These are phyloP conservation scores for Hippophae gyantsensis DNA, from an alignment of 306 rosid genomes.

Conservation along the genomic window DNA sequence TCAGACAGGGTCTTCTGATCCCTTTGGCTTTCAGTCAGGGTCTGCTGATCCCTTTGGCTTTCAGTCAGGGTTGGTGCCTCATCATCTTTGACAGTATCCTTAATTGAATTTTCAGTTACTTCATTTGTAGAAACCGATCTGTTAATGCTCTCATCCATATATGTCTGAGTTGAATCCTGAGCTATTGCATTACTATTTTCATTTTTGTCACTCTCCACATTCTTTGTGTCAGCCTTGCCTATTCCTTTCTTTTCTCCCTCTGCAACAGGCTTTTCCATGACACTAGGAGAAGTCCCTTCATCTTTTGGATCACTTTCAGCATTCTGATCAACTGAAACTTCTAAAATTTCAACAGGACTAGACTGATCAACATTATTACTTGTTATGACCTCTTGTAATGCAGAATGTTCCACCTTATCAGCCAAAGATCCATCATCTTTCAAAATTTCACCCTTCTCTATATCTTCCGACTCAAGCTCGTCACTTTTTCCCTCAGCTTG, in stretches of 20 bases:
- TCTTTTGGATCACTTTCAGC: conserved; percentile 12
- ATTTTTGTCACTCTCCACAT: conserved; percentile 20
- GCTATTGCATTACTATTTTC: conserved; percentile 8
- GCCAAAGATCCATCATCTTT: conserved; percentile 20
- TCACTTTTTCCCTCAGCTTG: conserved; percentile 25
- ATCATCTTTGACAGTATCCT: conserved; percentile 11
- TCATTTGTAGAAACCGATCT: conserved; percentile 7
- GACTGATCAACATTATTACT: conserved; percentile 20
- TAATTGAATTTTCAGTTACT: conserved; percentile 11
- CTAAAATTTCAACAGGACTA: not conserved
- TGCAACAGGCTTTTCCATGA: conserved; percentile 18
- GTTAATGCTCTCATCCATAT: conserved; percentile 9
- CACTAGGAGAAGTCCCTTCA: conserved; percentile 21
- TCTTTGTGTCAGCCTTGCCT: conserved; percentile 20
- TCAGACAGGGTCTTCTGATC: conserved; percentile 6
- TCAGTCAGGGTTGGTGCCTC: conserved; percentile 16
- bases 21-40: conserved; percentile 12
- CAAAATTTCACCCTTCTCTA: conserved; percentile 5
- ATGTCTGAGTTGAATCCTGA: conserved; percentile 11
- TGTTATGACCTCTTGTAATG: conserved; percentile 15
- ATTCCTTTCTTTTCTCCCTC: conserved; percentile 32
- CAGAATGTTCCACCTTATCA: conserved; percentile 15
- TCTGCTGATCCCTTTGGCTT: not conserved
- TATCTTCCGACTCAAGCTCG: conserved; percentile 25
- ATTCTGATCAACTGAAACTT: conserved; percentile 21